Conservation (phyloP, 2,329 filamentous ascomycete genomes). For the Trichoderma sp. region DNA sequence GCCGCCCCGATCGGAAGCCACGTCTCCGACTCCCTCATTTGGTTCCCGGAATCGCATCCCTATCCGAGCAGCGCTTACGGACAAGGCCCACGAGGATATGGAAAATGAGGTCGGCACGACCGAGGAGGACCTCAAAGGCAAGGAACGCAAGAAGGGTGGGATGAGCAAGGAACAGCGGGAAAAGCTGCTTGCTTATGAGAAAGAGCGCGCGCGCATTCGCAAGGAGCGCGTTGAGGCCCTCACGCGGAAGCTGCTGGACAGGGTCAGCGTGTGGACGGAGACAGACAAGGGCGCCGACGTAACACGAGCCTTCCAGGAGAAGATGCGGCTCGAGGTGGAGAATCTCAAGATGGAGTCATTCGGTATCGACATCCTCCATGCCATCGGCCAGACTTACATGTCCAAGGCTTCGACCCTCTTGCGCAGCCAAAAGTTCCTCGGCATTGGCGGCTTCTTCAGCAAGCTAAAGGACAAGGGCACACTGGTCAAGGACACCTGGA, state of each 20-base stretch:
- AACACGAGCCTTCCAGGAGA: slow-evolving; percentile 85
- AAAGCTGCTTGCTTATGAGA: slow-evolving; percentile 82
- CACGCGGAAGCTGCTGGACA: slow-evolving; percentile 79
- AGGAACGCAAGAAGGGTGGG: slow-evolving; percentile 82
- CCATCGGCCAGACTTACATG: slow-evolving; percentile 87
- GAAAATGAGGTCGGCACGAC: slow-evolving; percentile 62
- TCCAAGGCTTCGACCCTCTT: slow-evolving; percentile 83
- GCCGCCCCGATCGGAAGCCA: slow-evolving; percentile 34
- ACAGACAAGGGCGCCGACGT: slow-evolving; percentile 86
- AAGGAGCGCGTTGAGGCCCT: slow-evolving; percentile 88
- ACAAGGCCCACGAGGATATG: slow-evolving; percentile 69
- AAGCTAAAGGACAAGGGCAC: slow-evolving; percentile 95
- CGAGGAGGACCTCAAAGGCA: slow-evolving; percentile 40
- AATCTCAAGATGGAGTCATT: slow-evolving; percentile 99
- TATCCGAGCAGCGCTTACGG: slow-evolving; percentile 81
- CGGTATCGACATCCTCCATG: slow-evolving; percentile 91
- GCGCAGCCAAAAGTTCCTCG: slow-evolving; percentile 95
- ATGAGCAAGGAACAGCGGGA: slow-evolving; percentile 91
- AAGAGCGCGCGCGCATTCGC: slow-evolving; percentile 77
- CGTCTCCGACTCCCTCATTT: slow-evolving; percentile 44
- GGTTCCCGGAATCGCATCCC: slow-evolving; percentile 56
- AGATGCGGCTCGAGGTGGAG: slow-evolving; percentile 91
- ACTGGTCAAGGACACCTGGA: slow-evolving; percentile 97
- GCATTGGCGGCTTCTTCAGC: slow-evolving; percentile 91
- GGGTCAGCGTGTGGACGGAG: slow-evolving; percentile 93